A percentile compares a stretch with the other conserved stretches of the same genome.
phyloP scores from a whole-genome alignment of 1,284 basidiomycete species.

The Ganoderma leucocontextum region DNA sequence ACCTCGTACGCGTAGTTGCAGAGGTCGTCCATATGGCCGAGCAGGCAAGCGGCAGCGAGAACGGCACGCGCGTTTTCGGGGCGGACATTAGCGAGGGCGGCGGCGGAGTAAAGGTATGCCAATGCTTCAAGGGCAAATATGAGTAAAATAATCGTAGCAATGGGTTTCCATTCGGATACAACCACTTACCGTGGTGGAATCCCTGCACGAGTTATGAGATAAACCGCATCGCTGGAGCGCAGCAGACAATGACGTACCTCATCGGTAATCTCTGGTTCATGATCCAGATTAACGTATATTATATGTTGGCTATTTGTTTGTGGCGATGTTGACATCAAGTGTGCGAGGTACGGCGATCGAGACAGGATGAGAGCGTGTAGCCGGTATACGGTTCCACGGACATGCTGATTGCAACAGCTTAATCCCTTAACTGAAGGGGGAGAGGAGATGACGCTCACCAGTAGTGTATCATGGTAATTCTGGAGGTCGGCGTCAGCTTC shows the following conservation, averaged over 20 bases:
- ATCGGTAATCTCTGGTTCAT: conserved; percentile 82
- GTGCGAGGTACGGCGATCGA: conserved; percentile 85
- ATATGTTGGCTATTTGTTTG: conserved; percentile 66
- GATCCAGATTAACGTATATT: conserved; percentile 78
- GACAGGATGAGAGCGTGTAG: conserved; percentile 86
- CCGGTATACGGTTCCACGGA: conserved; percentile 76
- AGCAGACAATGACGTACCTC: conserved; percentile 63
- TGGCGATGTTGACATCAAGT: conserved; percentile 82
- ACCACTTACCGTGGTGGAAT: conserved; percentile 67
- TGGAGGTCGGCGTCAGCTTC: conserved; percentile 41
- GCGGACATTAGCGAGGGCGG: conserved; percentile 71
- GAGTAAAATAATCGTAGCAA: conserved; percentile 21
- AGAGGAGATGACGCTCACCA: conserved; percentile 54
- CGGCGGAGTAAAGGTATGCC: conserved; percentile 81
- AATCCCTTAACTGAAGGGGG: conserved; percentile 13
- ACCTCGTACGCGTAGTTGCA: conserved; percentile 81
- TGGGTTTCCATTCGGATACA: not conserved
- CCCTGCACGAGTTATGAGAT: conserved; percentile 53
- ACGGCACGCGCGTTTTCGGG: conserved; percentile 83
- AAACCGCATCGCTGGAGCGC: not conserved
- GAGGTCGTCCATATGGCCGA: conserved; percentile 87
- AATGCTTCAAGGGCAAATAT: conserved; percentile 56
- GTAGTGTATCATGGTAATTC: conserved; percentile 83
- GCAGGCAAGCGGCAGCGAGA: conserved; percentile 81
- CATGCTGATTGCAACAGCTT: conserved; percentile 58